Conservation (phyloP, 306 rosid genomes). For the Prunus dulcis region DNA sequence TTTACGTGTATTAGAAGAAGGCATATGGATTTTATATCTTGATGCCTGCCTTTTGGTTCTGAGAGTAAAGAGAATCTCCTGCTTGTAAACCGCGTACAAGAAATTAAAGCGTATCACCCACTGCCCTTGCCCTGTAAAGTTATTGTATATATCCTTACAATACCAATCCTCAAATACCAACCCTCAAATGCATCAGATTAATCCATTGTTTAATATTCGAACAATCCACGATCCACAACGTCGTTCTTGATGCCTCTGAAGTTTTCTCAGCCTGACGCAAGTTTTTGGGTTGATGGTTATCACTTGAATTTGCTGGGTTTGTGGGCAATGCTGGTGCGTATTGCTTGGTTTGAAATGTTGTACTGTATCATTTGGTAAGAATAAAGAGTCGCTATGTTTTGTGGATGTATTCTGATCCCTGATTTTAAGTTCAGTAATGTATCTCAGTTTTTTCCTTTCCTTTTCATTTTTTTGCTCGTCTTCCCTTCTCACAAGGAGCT, state of each 20-base stretch:
- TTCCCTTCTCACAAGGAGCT: too few relatives aligned
- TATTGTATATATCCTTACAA: slow-evolving; percentile 39
- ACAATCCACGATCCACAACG: too few relatives aligned
- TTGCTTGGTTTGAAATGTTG: too few relatives aligned
- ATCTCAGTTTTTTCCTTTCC: too few relatives aligned
- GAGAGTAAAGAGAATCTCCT: slow-evolving; percentile 29
- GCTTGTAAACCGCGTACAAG: slow-evolving; percentile 45
- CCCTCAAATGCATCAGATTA: slow-evolving; percentile 24
- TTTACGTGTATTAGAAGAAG: slow-evolving; percentile 44
- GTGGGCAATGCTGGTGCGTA: too few relatives aligned
- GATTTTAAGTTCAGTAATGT: too few relatives aligned
- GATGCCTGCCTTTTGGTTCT: slow-evolving; percentile 7
- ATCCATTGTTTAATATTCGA: not conserved
- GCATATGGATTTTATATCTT: slow-evolving; percentile 27
- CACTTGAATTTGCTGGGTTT: not conserved
- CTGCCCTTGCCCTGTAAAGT: slow-evolving; percentile 49
- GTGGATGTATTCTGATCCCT: too few relatives aligned
- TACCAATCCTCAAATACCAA: slow-evolving; percentile 30
- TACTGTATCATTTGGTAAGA: too few relatives aligned
- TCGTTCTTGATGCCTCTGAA: not conserved
- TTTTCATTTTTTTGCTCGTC: too few relatives aligned
- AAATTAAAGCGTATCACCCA: slow-evolving; percentile 35
- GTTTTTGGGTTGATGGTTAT: not conserved
- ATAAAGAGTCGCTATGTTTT: too few relatives aligned
- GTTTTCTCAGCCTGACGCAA: not conserved